phyloP scores from a whole-genome alignment of 2,329 filamentous ascomycete species.

The Aspergillus brunneoviolaceus region DNA sequence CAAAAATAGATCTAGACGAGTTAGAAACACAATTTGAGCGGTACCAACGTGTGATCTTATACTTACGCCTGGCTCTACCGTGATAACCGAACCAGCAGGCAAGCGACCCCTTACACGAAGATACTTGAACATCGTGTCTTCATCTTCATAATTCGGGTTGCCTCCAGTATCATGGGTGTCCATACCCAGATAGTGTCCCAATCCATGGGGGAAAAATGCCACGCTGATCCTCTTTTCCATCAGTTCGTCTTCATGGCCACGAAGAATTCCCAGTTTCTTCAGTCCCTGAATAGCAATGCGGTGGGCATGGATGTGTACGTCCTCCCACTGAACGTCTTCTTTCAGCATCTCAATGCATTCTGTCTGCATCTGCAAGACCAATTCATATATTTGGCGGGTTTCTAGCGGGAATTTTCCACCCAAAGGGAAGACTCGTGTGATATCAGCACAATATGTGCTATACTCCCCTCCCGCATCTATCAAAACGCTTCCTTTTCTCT shows the following conservation, averaged over 20 bases:
- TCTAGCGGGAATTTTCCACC: conserved; percentile 68
- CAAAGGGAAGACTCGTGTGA: conserved; percentile 84
- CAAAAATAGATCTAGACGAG: conserved; percentile 75
- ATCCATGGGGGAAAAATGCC: conserved; percentile 87
- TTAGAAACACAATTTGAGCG: conserved; percentile 2
- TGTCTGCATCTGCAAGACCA: conserved; percentile 79
- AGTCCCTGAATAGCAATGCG: conserved; percentile 71
- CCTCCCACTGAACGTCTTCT: conserved; percentile 68
- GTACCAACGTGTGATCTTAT: conserved; percentile 36
- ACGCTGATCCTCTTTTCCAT: conserved; percentile 75
- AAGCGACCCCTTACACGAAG: conserved; percentile 74
- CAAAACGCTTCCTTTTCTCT: conserved; percentile 67
- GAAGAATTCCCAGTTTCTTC: conserved; percentile 68
- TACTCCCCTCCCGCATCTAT: conserved; percentile 88
- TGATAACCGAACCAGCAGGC: conserved; percentile 80
- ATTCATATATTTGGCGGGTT: conserved; percentile 69
- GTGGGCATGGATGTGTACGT: conserved; percentile 72
- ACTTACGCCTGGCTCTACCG: conserved; percentile 86
- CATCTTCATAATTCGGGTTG: conserved; percentile 73
- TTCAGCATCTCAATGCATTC: conserved; percentile 67
- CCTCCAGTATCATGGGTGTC: conserved; percentile 88
- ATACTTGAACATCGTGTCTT: conserved; percentile 83
- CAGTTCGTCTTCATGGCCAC: conserved; percentile 67
- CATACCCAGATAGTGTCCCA: conserved; percentile 89
- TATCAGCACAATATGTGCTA: conserved; percentile 80